Base-by-base conservation (phyloP, 140 eudicot species). In the Cichorium intybus region DNA sequence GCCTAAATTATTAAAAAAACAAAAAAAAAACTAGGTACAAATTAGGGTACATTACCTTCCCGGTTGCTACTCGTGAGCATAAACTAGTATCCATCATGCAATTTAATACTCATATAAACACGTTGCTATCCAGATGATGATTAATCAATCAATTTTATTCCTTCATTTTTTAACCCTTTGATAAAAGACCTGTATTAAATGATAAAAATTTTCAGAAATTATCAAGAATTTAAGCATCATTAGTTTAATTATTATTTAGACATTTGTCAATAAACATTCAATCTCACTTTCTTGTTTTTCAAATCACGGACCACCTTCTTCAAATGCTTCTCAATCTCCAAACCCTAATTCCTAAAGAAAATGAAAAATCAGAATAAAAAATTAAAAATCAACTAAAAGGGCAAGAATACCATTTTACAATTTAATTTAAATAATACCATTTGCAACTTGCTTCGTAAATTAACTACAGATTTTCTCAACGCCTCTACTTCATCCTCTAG, bases 281-380 rank as follows among this genome's bases (percentile, higher is more conserved):
- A 55, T 65, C 87, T 75, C 73, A 87, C 97, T 45, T 82, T 90
- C 59, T 72, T 64, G 65, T 76, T 83, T 79, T 87, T 87, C 82
- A 90, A 67, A 20, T 75, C 65, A 21, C 72, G 64, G 43, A 90
- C 79, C 75, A 69, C 75, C 78, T 76, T 84, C 85, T 82, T 82
- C 77, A 90, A 69, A 77, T 90, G 95, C 29, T 74, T 75, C 62
- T 90, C 97, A 16, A 90, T 87, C 79, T 90, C 90, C 82, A 87
- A 48, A 24, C 95, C 97, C 97, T 90, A 64, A 43, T 64, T 43
- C 21, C 58, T 39, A 60, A 28, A 15, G 31, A 48, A 28, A 55
- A 24, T 26, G 18, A 20, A 31, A 48, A 15, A 14, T 48, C 16
- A 59, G 43, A 27, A 62, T n/a, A n/a, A n/a, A n/a, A n/a, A n/a